Evolutionary conservation across 768 basidiomycete species (phyloP).

Genomic region (Pleurotus tuber-regium): DNA sequence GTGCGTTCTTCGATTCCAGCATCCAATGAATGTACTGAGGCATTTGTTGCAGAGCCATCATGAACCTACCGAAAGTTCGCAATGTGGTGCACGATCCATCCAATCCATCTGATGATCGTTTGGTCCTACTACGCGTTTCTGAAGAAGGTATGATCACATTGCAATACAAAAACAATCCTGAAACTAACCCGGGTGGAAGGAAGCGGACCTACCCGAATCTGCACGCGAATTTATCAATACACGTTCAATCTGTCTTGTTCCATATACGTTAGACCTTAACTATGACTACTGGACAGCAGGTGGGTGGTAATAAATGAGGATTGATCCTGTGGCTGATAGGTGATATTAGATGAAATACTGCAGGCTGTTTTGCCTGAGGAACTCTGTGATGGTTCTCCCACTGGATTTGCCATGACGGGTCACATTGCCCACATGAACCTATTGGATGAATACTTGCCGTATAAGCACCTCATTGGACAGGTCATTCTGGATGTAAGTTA

Average conservation of each 20-base stretch:
- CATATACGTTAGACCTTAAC: conserved; percentile 60
- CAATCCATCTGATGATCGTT: conserved; percentile 45
- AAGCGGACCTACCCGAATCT: conserved; percentile 65
- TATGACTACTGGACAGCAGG: conserved; percentile 92
- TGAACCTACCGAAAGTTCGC: conserved; percentile 69
- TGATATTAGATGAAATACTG: conserved; percentile 72
- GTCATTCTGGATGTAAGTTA: conserved; percentile 81
- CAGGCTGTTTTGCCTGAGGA: conserved; percentile 78
- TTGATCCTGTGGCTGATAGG: background rate
- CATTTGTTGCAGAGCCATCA: conserved; percentile 43
- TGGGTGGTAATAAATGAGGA: conserved; percentile 23
- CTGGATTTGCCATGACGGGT: conserved; percentile 84
- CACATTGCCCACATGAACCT: conserved; percentile 96
- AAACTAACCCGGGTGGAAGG: conserved; percentile 36
- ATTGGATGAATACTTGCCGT: conserved; percentile 86
- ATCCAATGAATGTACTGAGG: conserved; percentile 7
- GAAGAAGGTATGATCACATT: conserved; percentile 49
- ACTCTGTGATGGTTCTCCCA: conserved; percentile 75
- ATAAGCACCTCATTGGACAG: conserved; percentile 88
- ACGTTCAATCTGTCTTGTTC: conserved; percentile 55
- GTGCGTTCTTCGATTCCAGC: conserved; percentile 34
- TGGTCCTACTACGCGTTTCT: conserved; percentile 65
- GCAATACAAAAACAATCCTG: conserved; percentile 13
- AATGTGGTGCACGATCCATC: conserved; percentile 53
- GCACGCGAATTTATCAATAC: conserved; percentile 52